These are phyloP conservation scores for Talaromyces proteolyticus DNA, from an alignment of 495 filamentous ascomycete species.

Conservation along the genomic window DNA sequence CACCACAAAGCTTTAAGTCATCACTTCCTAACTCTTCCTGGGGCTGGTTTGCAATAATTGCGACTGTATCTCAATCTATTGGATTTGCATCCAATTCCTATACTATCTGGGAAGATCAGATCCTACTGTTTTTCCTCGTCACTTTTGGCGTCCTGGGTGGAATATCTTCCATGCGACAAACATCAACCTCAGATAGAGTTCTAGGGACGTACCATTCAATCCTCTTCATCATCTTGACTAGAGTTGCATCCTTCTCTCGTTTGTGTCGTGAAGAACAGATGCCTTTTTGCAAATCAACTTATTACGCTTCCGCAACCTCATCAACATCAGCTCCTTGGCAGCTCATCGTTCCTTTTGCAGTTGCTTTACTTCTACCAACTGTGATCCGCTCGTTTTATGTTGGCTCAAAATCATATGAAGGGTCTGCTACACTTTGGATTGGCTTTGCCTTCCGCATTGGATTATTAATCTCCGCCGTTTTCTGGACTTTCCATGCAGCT, in stretches of 20 bases:
- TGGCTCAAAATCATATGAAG: conserved; percentile 76
- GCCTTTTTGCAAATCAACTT: conserved; percentile 92
- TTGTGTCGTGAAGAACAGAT: conserved; percentile 98
- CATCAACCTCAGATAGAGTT: conserved; percentile 53
- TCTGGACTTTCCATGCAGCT: conserved; percentile 86
- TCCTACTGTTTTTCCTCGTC: conserved; percentile 82
- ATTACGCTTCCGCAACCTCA: conserved; percentile 85
- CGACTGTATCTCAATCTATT: conserved; percentile 74
- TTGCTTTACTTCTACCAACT: conserved; percentile 67
- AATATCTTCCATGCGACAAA: conserved; percentile 67
- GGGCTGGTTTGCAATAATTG: conserved; percentile 78
- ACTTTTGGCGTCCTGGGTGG: conserved; percentile 75
- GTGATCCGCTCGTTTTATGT: conserved; percentile 74
- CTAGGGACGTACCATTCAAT: conserved; percentile 79
- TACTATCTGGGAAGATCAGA: conserved; percentile 98
- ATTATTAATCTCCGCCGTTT: conserved; percentile 69
- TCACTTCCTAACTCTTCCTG: conserved; percentile 75
- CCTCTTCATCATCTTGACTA: conserved; percentile 74
- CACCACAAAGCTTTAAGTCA: conserved; percentile 38
- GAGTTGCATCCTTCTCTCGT: conserved; percentile 80
- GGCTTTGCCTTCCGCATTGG: conserved; percentile 71
- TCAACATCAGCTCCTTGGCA: conserved; percentile 95
- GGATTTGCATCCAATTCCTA: conserved; percentile 97
- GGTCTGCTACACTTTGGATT: conserved; percentile 77
- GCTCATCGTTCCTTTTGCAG: conserved; percentile 67